Conservation (phyloP, 495 filamentous ascomycete species). For the Xylaria scruposa region DNA sequence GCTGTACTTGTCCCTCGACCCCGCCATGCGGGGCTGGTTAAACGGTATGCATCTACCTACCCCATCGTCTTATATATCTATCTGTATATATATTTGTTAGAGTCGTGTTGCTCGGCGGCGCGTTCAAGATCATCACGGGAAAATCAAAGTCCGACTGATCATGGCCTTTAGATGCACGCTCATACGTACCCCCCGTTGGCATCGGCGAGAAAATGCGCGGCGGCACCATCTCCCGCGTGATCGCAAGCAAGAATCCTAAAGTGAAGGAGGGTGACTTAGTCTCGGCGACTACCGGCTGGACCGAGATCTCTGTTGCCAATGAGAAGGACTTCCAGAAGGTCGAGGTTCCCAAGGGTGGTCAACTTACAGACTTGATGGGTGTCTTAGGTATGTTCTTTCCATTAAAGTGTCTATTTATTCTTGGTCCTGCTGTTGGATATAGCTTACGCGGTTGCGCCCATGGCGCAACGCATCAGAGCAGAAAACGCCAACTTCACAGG, state of each 20-base stretch:
- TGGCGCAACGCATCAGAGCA: not conserved
- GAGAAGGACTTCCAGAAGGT: conserved; percentile 49
- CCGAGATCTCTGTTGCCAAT: conserved; percentile 62
- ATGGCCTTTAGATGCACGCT: conserved; percentile 58
- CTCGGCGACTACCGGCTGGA: conserved; percentile 62
- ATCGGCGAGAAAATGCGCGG: conserved; percentile 74
- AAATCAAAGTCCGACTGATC: conserved; percentile 9
- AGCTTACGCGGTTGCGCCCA: not conserved
- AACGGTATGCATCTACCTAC: conserved; percentile 37
- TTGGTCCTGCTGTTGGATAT: not conserved
- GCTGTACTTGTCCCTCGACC: conserved; percentile 78
- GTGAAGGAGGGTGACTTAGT: conserved; percentile 62
- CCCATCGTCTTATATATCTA: not conserved
- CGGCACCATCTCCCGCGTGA: conserved; percentile 58
- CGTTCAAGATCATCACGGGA: not conserved
- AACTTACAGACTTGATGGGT: conserved; percentile 65
- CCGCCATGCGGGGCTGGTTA: conserved; percentile 83
- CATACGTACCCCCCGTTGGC: conserved; percentile 71
- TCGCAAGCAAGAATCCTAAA: conserved; percentile 50
- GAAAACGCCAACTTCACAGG: not conserved
- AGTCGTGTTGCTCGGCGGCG: not conserved
- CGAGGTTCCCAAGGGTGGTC: conserved; percentile 53
- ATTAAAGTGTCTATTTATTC: not conserved
- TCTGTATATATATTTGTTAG: not conserved
- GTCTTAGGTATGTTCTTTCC: conserved; percentile 50